Conservation (phyloP, 2,329 filamentous ascomycete genomes). For the Setomelanomma holmii region DNA sequence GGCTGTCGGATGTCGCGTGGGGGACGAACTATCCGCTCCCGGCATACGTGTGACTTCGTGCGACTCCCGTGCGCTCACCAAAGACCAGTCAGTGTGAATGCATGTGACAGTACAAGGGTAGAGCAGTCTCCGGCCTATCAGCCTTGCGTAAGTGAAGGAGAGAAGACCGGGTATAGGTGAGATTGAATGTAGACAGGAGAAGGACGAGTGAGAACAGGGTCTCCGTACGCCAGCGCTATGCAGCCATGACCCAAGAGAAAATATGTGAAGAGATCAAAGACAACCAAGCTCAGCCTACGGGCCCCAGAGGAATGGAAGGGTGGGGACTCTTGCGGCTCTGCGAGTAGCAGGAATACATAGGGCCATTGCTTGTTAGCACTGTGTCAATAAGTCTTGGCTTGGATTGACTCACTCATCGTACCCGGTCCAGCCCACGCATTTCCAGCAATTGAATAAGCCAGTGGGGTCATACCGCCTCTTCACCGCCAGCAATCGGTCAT, state of each 20-base stretch:
- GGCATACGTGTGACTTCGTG: too few species aligned
- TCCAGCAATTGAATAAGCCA: conserved; percentile 47
- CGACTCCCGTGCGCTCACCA: too few species aligned
- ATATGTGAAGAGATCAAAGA: neutral
- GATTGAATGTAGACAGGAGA: too few species aligned
- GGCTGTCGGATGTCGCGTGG: too few species aligned
- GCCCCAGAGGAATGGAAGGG: conserved; percentile 31
- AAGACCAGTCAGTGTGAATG: too few species aligned
- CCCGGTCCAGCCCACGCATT: conserved; percentile 46
- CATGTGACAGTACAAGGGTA: too few species aligned
- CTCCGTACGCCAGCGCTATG: too few species aligned
- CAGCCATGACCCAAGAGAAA: neutral
- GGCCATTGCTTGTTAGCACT: conserved; percentile 20
- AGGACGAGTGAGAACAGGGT: too few species aligned
- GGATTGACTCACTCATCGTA: conserved; percentile 37
- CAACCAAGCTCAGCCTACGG: conserved; percentile 8
- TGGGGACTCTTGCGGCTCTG: conserved; percentile 26
- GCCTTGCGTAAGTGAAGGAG: too few species aligned
- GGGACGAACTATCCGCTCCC: too few species aligned
- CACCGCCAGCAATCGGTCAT: conserved; percentile 30
- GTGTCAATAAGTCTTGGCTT: neutral
- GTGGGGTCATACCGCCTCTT: conserved; percentile 43
- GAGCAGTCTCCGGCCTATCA: too few species aligned
- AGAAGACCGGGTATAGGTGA: too few species aligned
- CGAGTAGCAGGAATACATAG: conserved; percentile 41